Evolutionary conservation across 306 rosid species (phyloP).

Genomic region (Benincasa hispida): DNA sequence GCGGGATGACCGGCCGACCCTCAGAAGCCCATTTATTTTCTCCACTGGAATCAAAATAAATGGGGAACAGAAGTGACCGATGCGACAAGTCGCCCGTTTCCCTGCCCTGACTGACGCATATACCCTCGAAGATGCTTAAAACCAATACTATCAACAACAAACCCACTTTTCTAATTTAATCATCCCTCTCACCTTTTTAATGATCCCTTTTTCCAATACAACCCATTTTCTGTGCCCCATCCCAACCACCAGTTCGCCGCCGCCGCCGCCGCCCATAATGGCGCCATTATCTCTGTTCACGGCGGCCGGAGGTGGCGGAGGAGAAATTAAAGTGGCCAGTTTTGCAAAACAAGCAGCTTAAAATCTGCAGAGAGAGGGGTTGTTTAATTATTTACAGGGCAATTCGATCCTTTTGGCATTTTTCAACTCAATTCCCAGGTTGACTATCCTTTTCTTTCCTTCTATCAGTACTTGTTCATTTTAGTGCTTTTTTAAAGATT

Average conservation of each 20-base stretch:
- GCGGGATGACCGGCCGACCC: no score
- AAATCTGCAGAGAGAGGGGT: neutral
- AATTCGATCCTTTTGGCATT: slow-evolving; percentile 5
- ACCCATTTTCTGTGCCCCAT: neutral
- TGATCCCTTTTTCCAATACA: neutral
- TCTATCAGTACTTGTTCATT: neutral
- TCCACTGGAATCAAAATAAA: neutral
- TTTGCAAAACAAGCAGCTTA: neutral
- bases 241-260: neutral
- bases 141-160: neutral
- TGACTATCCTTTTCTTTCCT: neutral
- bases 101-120: neutral
- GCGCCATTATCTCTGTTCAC: neutral
- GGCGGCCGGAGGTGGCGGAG: slow-evolving; percentile 1
- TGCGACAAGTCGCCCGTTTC: neutral
- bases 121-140: neutral
- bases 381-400: neutral
- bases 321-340: neutral
- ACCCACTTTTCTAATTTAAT: neutral
- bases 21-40: neutral
- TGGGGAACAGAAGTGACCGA: neutral
- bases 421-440: neutral
- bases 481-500: neutral
- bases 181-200: neutral
- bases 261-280: neutral